A percentile compares a stretch with the other conserved stretches of the same genome.
phyloP scores from a whole-genome alignment of 2,329 filamentous ascomycete genomes.

The Zymoseptoria tritici region DNA sequence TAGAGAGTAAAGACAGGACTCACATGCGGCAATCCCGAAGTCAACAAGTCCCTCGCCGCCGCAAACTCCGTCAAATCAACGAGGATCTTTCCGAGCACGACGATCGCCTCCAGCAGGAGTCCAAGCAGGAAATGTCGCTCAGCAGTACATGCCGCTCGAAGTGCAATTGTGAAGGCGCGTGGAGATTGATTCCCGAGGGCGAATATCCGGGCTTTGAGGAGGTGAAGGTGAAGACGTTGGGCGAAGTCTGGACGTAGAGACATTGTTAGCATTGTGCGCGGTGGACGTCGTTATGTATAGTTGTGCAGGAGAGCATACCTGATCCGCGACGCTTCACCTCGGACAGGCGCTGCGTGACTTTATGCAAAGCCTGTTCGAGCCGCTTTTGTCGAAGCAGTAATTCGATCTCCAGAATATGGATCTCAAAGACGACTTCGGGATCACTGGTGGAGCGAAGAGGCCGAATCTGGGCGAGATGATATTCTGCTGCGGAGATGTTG shows the following conservation, averaged over 20 bases:
- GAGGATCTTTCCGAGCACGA: constrained; percentile 60
- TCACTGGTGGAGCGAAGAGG: constrained; percentile 39
- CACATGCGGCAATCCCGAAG: constrained; percentile 65
- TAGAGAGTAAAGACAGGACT: constrained; percentile 6
- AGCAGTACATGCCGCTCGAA: constrained; percentile 68
- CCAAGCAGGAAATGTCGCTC: constrained; percentile 62
- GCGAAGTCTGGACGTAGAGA: constrained; percentile 49
- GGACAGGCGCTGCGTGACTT: constrained; percentile 47
- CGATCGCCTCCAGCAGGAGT: constrained; percentile 65
- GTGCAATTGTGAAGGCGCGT: constrained; percentile 66
- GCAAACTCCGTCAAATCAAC: constrained; percentile 63
- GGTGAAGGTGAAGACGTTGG: constrained; percentile 62
- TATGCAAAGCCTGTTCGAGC: constrained; percentile 46
- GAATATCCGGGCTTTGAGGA: constrained; percentile 65
- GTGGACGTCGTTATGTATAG: too few species aligned
- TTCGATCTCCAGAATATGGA: constrained; percentile 55
- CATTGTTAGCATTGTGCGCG: not conserved
- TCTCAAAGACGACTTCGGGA: constrained; percentile 52
- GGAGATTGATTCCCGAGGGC: constrained; percentile 61
- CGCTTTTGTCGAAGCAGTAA: constrained; percentile 44
- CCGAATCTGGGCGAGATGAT: constrained; percentile 51
- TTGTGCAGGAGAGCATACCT: constrained; percentile 4
- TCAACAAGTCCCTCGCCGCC: constrained; percentile 57
- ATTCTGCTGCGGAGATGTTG: constrained; percentile 49
- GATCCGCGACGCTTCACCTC: constrained; percentile 35